Evolutionary conservation across 2,329 filamentous ascomycete genomes (phyloP).

Genomic region (Raffaelea arxii): DNA sequence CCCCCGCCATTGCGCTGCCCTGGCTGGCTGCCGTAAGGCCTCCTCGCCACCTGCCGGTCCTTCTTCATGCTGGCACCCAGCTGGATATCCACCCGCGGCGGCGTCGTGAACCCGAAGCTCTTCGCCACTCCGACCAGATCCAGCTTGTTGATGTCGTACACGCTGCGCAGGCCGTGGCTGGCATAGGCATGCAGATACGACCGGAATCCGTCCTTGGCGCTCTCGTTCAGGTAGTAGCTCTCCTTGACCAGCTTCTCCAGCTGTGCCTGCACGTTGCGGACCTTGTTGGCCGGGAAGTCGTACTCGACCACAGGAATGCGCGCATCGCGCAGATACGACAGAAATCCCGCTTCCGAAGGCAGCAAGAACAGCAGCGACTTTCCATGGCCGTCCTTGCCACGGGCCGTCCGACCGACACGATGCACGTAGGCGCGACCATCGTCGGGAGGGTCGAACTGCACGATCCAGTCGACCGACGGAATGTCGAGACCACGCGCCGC

Average conservation of each 20-base stretch:
- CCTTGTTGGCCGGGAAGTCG: conserved; percentile 86
- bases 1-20: conserved; percentile 32
- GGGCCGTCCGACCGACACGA: conserved; percentile 87
- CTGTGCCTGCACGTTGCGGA: conserved; percentile 82
- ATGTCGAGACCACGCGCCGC: conserved; percentile 91
- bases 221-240: conserved; percentile 96
- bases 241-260: conserved; percentile 88
- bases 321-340: conserved; percentile 82
- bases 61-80: conserved; percentile 61
- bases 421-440: conserved; percentile 89
- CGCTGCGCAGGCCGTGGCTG: conserved; percentile 69
- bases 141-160: conserved; percentile 75
- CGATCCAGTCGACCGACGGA: conserved; percentile 89
- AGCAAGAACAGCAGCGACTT: conserved; percentile 88
- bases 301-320: conserved; percentile 93
- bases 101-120: conserved; percentile 69
- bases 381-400: conserved; percentile 70
- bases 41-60: no score
- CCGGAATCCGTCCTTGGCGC: conserved; percentile 66
- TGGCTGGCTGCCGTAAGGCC: conserved; percentile 75
- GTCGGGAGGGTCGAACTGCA: conserved; percentile 92
- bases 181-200: conserved; percentile 94
- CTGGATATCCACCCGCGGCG: conserved; percentile 69
- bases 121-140: conserved; percentile 79
- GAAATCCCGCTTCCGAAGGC: conserved; percentile 84